Conservation (phyloP, 2,329 filamentous ascomycete genomes). For the Ramichloridium luteum region DNA sequence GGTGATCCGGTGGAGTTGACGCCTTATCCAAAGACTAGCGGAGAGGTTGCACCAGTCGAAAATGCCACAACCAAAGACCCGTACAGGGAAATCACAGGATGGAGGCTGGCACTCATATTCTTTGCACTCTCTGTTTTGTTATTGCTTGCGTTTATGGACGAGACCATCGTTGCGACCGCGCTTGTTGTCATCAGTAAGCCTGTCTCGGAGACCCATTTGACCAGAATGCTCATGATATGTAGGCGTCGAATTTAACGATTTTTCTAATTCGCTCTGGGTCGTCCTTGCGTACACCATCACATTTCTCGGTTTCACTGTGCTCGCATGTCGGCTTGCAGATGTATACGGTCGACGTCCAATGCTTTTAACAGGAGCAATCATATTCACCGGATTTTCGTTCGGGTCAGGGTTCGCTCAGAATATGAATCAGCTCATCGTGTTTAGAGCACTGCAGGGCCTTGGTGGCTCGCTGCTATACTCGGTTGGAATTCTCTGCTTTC, state of each 20-base stretch:
- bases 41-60: too few species aligned
- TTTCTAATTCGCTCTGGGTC: conserved; percentile 43
- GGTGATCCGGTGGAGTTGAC: too few species aligned
- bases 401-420: conserved; percentile 40
- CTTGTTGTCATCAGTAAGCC: conserved; percentile 46
- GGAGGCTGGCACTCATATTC: too few species aligned
- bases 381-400: conserved; percentile 45
- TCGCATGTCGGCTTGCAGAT: conserved; percentile 43
- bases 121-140: too few species aligned
- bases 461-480: conserved; percentile 48
- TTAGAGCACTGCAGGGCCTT: conserved; percentile 47
- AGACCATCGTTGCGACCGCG: conserved; percentile 47
- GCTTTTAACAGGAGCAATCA: conserved; percentile 40
- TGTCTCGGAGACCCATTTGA: too few species aligned
- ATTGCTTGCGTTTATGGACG: conserved; percentile 46
- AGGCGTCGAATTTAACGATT: conserved; percentile 41
- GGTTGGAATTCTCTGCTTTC: too few species aligned
- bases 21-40: too few species aligned
- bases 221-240: too few species aligned
- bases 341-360: conserved; percentile 42
- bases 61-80: too few species aligned
- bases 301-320: conserved; percentile 45
- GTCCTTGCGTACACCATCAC: conserved; percentile 45
- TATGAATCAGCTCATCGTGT: conserved; percentile 45
- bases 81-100: too few species aligned